These are phyloP conservation scores for Boletellus ananiceps DNA, from an alignment of 768 basidiomycete species.

Conservation along the genomic window DNA sequence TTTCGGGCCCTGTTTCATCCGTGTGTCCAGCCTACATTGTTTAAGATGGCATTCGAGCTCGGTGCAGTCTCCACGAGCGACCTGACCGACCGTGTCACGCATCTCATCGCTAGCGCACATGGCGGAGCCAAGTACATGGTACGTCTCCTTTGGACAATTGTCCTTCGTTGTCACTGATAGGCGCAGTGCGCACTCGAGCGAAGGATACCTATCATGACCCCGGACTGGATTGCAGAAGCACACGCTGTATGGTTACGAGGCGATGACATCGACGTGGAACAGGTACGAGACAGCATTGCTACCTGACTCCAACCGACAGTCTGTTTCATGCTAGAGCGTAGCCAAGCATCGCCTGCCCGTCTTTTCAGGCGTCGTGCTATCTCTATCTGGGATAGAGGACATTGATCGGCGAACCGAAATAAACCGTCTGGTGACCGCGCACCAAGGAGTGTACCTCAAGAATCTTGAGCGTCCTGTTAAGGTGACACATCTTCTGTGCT, in stretches of 20 bases:
- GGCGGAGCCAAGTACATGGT: conserved; percentile 84
- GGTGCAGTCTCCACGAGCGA: conserved; percentile 67
- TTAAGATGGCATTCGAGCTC: conserved; percentile 74
- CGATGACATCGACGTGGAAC: conserved; percentile 66
- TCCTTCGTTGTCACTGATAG: background rate
- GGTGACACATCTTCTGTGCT: conserved; percentile 84
- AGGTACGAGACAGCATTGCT: conserved; percentile 38
- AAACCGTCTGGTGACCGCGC: conserved; percentile 49
- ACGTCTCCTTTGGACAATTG: conserved; percentile 15
- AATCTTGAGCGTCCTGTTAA: conserved; percentile 71
- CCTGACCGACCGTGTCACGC: conserved; percentile 84
- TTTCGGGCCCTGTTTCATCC: conserved; percentile 4
- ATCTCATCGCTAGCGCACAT: conserved; percentile 77
- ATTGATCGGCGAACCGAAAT: conserved; percentile 57
- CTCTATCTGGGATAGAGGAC: conserved; percentile 72
- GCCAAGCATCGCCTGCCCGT: conserved; percentile 60
- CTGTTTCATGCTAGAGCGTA: conserved; percentile 44
- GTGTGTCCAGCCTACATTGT: conserved; percentile 53
- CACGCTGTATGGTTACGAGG: conserved; percentile 75
- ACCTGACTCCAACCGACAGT: background rate
- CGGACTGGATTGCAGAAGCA: conserved; percentile 72
- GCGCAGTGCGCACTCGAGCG: conserved; percentile 76
- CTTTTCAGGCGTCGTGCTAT: conserved; percentile 67
- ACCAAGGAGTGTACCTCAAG: conserved; percentile 70
- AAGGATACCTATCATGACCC: conserved; percentile 72